Evolutionary conservation across 805 yeast genomes (phyloP).

Genomic region (Monosporozyma servazzii): DNA sequence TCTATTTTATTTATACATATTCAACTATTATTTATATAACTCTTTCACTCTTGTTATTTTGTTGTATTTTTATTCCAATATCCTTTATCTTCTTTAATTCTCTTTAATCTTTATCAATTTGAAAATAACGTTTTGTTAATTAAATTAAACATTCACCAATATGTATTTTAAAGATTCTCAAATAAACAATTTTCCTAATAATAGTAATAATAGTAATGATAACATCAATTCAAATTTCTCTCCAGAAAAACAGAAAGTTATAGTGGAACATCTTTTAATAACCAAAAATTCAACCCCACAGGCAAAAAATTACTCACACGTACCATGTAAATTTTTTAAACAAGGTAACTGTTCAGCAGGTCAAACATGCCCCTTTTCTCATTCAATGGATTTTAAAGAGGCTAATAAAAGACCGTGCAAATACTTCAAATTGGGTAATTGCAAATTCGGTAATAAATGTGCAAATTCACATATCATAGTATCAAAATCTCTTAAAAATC

Average conservation of each 20-base stretch:
- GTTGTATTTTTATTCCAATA: too few species aligned
- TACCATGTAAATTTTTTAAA: slow-evolving; percentile 87
- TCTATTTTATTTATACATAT: too few species aligned
- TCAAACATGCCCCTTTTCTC: slow-evolving; percentile 82
- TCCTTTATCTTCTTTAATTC: not conserved
- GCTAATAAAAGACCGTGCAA: slow-evolving; percentile 53
- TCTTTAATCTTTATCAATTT: not conserved
- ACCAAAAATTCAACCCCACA: slow-evolving; percentile 18
- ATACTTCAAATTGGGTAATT: slow-evolving; percentile 92
- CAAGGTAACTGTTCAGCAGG: slow-evolving; percentile 98
- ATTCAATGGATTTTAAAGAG: slow-evolving; percentile 48
- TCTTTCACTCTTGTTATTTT: too few species aligned
- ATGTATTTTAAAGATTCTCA: not conserved
- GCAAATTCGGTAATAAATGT: slow-evolving; percentile 90
- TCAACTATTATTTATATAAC: too few species aligned
- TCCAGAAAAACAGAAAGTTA: slow-evolving; percentile 21
- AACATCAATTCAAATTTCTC: slow-evolving; percentile 7
- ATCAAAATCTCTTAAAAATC: too few species aligned
- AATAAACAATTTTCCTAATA: not conserved
- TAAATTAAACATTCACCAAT: not conserved
- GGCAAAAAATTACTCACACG: slow-evolving; percentile 48
- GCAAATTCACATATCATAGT: slow-evolving; percentile 65
- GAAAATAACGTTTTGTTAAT: not conserved
- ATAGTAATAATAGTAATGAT: not conserved
- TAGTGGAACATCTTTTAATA: slow-evolving; percentile 21